Conservation (phyloP, 805 yeast species). For the Babjeviella inositovora region DNA sequence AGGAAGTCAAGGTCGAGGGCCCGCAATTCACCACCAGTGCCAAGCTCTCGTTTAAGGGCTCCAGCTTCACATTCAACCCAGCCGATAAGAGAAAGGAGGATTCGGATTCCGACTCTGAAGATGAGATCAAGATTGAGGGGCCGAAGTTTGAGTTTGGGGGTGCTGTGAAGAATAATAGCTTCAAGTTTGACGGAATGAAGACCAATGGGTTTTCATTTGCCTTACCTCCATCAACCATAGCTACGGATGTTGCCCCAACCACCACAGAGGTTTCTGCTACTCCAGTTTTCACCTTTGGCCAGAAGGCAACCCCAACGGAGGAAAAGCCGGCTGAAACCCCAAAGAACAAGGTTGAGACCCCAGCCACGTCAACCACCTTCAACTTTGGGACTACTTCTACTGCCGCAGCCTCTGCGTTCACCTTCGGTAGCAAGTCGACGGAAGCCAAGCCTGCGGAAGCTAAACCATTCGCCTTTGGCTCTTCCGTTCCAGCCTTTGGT, state of each 20-base stretch:
- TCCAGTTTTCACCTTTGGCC: no score
- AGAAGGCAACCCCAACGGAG: no score
- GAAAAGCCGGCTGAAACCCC: no score
- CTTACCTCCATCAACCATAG: constrained; percentile 1
- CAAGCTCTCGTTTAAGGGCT: background rate
- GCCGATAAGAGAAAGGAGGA: constrained; percentile 6
- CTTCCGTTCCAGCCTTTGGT: constrained; percentile 2
- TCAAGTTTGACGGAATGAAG: background rate
- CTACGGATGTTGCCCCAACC: no score
- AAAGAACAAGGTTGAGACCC: no score
- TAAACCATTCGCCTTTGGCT: constrained; percentile 4
- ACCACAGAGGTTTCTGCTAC: no score
- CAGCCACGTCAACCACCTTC: no score
- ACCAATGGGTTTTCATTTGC: background rate
- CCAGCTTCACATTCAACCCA: constrained; percentile 1
- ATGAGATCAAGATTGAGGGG: constrained; percentile 55
- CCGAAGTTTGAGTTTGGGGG: constrained; percentile 37
- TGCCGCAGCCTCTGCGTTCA: no score
- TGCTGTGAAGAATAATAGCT: no score
- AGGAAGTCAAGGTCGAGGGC: constrained; percentile 14
- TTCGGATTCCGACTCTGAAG: constrained; percentile 37
- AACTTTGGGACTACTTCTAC: no score
- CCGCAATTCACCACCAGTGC: constrained; percentile 18
- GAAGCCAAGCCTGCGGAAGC: constrained; percentile 1
- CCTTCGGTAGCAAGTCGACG: no score